phyloP scores from a whole-genome alignment of 2,329 filamentous ascomycete genomes.

The Colletotrichum lindemuthianum region DNA sequence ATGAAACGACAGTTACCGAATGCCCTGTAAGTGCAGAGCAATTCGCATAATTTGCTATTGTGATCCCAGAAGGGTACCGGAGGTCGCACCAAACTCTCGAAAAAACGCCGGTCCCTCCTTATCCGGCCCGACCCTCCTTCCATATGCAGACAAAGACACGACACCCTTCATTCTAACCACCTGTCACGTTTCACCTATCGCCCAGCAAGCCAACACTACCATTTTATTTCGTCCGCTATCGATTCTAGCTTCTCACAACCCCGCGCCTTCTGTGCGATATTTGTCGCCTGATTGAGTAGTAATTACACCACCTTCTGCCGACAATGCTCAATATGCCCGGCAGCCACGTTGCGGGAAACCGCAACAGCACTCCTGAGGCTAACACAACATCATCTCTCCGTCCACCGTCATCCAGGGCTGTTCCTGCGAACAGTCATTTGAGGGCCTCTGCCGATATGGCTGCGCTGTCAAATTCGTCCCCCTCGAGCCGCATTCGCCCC shows the following conservation, averaged over 20 bases:
- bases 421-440: conserved; percentile 84
- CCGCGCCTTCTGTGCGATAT: too few species aligned
- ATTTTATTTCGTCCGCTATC: conserved; percentile 2
- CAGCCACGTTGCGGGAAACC: conserved; percentile 79
- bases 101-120: conserved; percentile 34
- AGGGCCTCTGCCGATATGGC: conserved; percentile 97
- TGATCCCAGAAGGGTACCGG: too few species aligned
- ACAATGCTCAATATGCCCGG: conserved; percentile 72
- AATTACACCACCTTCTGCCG: conserved; percentile 31
- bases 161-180: conserved; percentile 32
- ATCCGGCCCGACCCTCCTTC: conserved; percentile 32
- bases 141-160: conserved; percentile 32
- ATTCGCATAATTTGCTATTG: too few species aligned
- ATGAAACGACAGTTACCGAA: too few species aligned
- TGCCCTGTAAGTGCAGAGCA: too few species aligned
- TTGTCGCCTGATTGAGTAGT: too few species aligned
- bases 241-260: conserved; percentile 8
- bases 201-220: conserved; percentile 11
- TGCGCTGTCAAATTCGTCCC: conserved; percentile 73
- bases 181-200: conserved; percentile 33
- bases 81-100: conserved; percentile 34
- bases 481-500: conserved; percentile 85
- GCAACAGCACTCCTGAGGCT: conserved; percentile 96
- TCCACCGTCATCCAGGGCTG: conserved; percentile 80
- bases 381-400: conserved; percentile 84